Evolutionary conservation across 73 alveolate species (phyloP).

Genomic region (Symbiodinium natans): DNA sequence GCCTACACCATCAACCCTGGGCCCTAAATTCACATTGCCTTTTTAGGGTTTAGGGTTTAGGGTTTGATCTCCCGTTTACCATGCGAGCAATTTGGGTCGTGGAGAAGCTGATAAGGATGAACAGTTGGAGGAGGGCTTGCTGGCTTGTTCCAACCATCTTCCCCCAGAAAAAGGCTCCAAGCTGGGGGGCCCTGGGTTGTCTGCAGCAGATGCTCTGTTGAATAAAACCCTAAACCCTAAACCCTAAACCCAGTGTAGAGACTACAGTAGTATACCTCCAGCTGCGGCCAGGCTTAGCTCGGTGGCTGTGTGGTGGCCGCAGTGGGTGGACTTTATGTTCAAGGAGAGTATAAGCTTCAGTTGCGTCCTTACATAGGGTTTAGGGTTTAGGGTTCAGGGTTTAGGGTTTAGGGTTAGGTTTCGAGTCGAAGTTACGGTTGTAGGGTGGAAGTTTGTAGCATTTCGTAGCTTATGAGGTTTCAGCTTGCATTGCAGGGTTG

Average conservation of each 20-base stretch:
- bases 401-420: neutral
- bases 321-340: slow-evolving; percentile 60
- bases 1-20: too few relatives aligned
- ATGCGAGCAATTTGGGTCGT: too few relatives aligned
- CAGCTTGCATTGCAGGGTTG: neutral
- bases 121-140: too few relatives aligned
- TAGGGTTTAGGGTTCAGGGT: neutral
- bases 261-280: neutral
- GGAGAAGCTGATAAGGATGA: too few relatives aligned
- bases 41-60: too few relatives aligned
- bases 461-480: neutral
- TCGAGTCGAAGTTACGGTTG: neutral
- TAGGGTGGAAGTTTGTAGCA: neutral
- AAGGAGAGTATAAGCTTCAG: neutral
- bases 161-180: neutral
- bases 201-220: neutral
- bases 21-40: too few relatives aligned
- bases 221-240: neutral
- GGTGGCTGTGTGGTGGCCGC: slow-evolving; percentile 89
- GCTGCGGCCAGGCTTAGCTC: slow-evolving; percentile 37
- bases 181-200: too few relatives aligned
- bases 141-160: neutral
- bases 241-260: neutral
- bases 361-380: neutral
- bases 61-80: too few relatives aligned